A percentile compares a stretch with the other conserved stretches of the same genome.
These are phyloP conservation scores for Wickerhamiella pararugosa DNA, from an alignment of 1,139 yeast genomes.

Conservation along the genomic window DNA sequence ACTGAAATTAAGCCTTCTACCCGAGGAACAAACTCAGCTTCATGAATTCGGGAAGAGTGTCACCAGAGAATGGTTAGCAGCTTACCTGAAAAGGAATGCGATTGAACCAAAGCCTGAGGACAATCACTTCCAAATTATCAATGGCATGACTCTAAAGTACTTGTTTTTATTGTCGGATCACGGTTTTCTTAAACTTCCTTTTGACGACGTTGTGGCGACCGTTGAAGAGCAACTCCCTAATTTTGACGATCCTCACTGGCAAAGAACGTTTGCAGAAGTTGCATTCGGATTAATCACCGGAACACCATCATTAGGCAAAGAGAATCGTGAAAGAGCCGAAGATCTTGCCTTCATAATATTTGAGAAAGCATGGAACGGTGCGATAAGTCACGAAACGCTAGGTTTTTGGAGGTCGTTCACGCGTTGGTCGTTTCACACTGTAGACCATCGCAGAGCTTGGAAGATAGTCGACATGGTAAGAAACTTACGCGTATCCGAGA, in stretches of 20 bases:
- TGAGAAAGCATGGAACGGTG: conserved; percentile 32
- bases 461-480: conserved; percentile 35
- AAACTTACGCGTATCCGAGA: conserved; percentile 33
- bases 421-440: conserved; percentile 37
- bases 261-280: conserved; percentile 28
- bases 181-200: conserved; percentile 13
- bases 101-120: conserved; percentile 24
- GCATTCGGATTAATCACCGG: conserved; percentile 23
- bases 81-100: conserved; percentile 33
- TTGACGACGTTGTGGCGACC: conserved; percentile 16
- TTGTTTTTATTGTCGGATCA: conserved; percentile 18
- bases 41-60: conserved; percentile 33
- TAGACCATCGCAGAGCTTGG: conserved; percentile 47
- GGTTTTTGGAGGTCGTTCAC: conserved; percentile 66
- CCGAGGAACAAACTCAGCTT: conserved; percentile 31
- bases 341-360: conserved; percentile 39
- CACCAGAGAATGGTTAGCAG: conserved; percentile 43
- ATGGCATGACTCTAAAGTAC: conserved; percentile 17
- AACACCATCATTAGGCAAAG: conserved; percentile 14
- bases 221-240: conserved; percentile 14
- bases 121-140: conserved; percentile 21
- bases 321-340: conserved; percentile 18
- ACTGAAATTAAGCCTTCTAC: conserved; percentile 26
- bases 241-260: conserved; percentile 24
- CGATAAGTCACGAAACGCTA: conserved; percentile 55